Conservation (phyloP, 163 green algal species). For the Chloroidium sp. region DNA sequence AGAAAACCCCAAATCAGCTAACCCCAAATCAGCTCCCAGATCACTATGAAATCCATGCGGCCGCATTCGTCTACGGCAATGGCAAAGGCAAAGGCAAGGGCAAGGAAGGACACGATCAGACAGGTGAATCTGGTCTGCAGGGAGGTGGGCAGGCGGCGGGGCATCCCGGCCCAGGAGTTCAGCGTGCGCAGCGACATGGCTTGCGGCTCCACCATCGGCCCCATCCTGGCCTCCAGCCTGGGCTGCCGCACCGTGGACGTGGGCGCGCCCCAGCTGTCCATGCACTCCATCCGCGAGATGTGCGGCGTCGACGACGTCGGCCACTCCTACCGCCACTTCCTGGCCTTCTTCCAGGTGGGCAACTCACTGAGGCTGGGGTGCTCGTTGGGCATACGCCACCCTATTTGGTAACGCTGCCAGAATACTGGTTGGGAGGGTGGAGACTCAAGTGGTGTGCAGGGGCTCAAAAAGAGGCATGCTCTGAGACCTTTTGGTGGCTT, state of each 20-base stretch:
- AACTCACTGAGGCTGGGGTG: background rate
- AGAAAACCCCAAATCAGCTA: too few species aligned
- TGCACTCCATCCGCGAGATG: conserved; percentile 94
- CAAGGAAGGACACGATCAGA: too few species aligned
- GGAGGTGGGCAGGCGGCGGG: conserved; percentile 45
- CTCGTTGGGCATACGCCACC: background rate
- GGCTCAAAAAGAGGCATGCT: background rate
- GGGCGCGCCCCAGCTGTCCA: conserved; percentile 74
- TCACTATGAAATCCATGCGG: too few species aligned
- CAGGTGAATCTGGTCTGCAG: conserved; percentile 13
- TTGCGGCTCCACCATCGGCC: conserved; percentile 88
- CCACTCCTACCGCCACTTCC: conserved; percentile 68
- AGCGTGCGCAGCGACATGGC: conserved; percentile 91
- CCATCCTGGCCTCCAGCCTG: conserved; percentile 36
- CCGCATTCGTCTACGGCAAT: too few species aligned
- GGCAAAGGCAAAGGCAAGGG: too few species aligned
- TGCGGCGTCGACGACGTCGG: conserved; percentile 61
- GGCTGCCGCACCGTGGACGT: conserved; percentile 89
- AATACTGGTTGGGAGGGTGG: too few species aligned
- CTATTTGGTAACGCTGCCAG: background rate
- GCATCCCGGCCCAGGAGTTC: conserved; percentile 77
- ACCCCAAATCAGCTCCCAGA: too few species aligned
- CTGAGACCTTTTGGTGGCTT: background rate
- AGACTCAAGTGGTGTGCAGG: background rate
- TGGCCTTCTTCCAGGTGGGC: conserved; percentile 62